Conservation (phyloP, 148 eudicot genomes). For the Vaccinium myrtillus region DNA sequence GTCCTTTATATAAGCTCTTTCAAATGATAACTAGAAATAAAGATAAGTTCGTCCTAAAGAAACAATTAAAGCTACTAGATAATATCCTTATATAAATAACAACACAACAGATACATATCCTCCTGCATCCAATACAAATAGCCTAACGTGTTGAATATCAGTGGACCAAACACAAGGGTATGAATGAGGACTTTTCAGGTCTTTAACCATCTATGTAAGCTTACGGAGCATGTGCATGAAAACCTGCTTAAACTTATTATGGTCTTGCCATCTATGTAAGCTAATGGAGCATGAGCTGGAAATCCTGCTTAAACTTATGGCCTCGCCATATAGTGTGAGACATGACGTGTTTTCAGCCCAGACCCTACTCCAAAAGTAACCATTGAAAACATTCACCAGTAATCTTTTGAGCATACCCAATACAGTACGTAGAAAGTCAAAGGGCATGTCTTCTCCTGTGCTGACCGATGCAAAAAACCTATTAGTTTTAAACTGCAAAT, state of each 20-base stretch:
- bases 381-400: background rate
- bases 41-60: background rate
- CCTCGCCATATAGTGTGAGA: background rate
- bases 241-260: background rate
- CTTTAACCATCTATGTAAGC: background rate
- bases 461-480: slow-evolving; percentile 68
- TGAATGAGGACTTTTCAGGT: background rate
- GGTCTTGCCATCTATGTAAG: background rate
- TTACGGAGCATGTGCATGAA: background rate
- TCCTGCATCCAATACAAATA: too few species aligned
- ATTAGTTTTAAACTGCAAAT: slow-evolving; percentile 32
- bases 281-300: background rate
- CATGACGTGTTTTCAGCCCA: background rate
- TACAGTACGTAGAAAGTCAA: slow-evolving; percentile 66
- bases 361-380: slow-evolving; percentile 3
- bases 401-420: slow-evolving; percentile 48
- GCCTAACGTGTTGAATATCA: background rate
- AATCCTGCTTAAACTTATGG: background rate
- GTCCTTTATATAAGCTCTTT: background rate
- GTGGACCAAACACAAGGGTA: background rate
- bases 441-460: slow-evolving; percentile 66
- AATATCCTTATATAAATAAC: background rate
- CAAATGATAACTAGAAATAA: background rate
- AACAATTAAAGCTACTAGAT: background rate
- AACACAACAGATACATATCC: background rate